These are phyloP conservation scores for Globisporangium iwayamae DNA, from an alignment of 352 stramenopile genomes.

Conservation along the genomic window DNA sequence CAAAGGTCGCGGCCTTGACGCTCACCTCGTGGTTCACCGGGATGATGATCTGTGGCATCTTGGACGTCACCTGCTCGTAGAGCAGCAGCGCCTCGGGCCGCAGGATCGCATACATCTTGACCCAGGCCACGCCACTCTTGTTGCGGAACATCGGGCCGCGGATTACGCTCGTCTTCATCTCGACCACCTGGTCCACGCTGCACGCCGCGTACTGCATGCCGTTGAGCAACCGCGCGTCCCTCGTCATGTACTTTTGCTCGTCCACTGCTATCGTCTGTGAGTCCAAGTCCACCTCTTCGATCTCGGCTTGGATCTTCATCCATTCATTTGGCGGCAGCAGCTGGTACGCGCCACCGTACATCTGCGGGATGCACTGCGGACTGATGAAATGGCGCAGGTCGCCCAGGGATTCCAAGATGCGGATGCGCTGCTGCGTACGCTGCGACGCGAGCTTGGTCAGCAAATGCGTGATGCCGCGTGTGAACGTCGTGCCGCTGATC, in stretches of 20 bases:
- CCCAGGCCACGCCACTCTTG: constrained; percentile 66
- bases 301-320: constrained; percentile 68
- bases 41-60: constrained; percentile 72
- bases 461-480: constrained; percentile 49
- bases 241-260: constrained; percentile 52
- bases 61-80: constrained; percentile 53
- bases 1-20: constrained; percentile 42
- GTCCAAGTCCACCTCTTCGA: constrained; percentile 64
- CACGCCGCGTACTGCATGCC: constrained; percentile 82
- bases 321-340: constrained; percentile 49
- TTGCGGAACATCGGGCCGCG: constrained; percentile 63
- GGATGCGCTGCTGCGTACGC: constrained; percentile 46
- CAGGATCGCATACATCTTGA: constrained; percentile 65
- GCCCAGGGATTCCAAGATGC: constrained; percentile 35
- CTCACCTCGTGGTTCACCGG: constrained; percentile 61
- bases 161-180: constrained; percentile 70
- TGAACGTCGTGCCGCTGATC: constrained; percentile 55
- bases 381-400: constrained; percentile 52
- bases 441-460: constrained; percentile 46
- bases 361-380: constrained; percentile 42
- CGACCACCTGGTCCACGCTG: constrained; percentile 53
- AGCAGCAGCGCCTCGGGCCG: constrained; percentile 67
- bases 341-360: constrained; percentile 57
- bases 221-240: constrained; percentile 54
- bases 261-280: constrained; percentile 26